Base-by-base conservation (phyloP, 345 rosid genomes). In the Combretum micranthum region DNA sequence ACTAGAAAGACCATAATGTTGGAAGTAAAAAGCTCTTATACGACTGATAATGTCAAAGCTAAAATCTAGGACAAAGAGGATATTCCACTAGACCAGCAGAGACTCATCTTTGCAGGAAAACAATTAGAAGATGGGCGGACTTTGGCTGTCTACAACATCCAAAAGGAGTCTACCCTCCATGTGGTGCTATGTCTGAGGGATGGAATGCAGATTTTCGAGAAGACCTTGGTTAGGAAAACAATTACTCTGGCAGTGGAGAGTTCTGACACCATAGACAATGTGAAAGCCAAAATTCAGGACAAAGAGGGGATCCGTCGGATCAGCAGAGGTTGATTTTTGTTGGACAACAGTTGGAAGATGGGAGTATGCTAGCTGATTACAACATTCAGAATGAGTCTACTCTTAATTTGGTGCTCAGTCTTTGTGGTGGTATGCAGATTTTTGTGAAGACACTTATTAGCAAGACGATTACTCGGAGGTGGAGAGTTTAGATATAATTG, bases 81-180 rank as follows among this genome's bases (percentile, higher is more conserved):
- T n/a, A n/a, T n/a, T n/a, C n/a, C n/a, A n/a, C n/a, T n/a, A n/a
- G n/a, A n/a, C n/a, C n/a, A n/a, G n/a, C n/a, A n/a, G n/a, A n/a
- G n/a, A n/a, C n/a, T n/a, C n/a, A n/a, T n/a, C n/a, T n/a, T n/a
- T n/a, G n/a, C n/a, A n/a, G n/a, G n/a, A n/a, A n/a, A n/a, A n/a
- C n/a, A n/a, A n/a, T n/a, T n/a, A n/a, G n/a, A n/a, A n/a, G n/a
- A n/a, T n/a, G n/a, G n/a, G n/a, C n/a, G n/a, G n/a, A n/a, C n/a
- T n/a, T n/a, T n/a, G n/a, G n/a, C 72, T 1, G 72, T 62, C 10
- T 69, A 69, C 8, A 69, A 69, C 51, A 69, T 69, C 16, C 72
- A 69, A 46, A 69, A 69, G 64, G 72, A 69, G 20, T 69, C 72
- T 14, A 69, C 72, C 18, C 72, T 69, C 1, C 72, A 69, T 16